Conservation (phyloP, 2,329 filamentous ascomycete species). For the Fusarium coffeatum region DNA sequence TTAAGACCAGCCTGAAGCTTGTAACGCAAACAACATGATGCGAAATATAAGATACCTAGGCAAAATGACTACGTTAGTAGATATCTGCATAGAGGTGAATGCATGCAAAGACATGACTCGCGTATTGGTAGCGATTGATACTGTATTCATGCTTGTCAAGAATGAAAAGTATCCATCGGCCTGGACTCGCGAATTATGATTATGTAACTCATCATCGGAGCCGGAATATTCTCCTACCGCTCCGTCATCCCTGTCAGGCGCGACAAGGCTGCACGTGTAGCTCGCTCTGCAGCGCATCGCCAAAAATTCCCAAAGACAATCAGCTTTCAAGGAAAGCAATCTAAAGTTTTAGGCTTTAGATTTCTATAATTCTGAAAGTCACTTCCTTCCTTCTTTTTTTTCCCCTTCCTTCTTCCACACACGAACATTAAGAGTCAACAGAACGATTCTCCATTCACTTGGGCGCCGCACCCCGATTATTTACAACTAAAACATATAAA, state of each 20-base stretch:
- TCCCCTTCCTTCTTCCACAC: constrained; percentile 12
- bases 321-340: constrained; percentile 26
- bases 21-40: not conserved
- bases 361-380: not conserved
- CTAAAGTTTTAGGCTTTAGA: constrained; percentile 11
- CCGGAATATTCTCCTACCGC: constrained; percentile 36
- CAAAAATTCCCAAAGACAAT: constrained; percentile 44
- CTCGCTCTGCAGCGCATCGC: constrained; percentile 41
- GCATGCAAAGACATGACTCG: not conserved
- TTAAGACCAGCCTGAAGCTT: not conserved
- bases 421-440: not conserved
- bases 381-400: not conserved
- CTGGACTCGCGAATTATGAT: not conserved
- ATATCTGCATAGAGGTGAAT: not conserved
- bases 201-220: constrained; percentile 13
- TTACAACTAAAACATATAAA: constrained; percentile 27
- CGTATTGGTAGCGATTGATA: not conserved
- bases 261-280: constrained; percentile 48
- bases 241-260: constrained; percentile 34
- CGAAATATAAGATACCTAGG: not conserved
- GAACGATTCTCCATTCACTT: not conserved
- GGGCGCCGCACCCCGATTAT: constrained; percentile 5
- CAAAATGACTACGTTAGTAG: not conserved
- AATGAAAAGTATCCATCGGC: not conserved
- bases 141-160: not conserved